phyloP scores from a whole-genome alignment of 192 early-diverging fungal genomes.

The Gamsiella multidivaricata region DNA sequence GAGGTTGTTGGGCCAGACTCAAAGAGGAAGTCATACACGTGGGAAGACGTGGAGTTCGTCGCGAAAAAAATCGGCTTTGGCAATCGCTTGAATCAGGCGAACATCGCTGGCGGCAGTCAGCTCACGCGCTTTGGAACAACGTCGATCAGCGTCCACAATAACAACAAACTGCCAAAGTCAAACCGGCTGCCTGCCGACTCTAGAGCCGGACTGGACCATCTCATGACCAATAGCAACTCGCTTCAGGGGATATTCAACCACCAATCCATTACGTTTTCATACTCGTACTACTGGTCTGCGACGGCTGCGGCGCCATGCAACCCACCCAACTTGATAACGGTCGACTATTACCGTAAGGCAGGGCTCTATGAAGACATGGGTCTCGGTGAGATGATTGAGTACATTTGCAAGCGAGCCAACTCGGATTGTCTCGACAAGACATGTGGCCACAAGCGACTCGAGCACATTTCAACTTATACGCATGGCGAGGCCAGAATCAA shows the following conservation, averaged over 20 bases:
- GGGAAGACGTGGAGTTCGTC: conserved; percentile 44
- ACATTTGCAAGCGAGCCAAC: conserved; percentile 56
- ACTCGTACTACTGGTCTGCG: conserved; percentile 57
- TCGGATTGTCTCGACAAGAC: conserved; percentile 53
- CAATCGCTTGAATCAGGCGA: conserved; percentile 28
- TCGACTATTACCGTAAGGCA: conserved; percentile 64
- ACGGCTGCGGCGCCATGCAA: conserved; percentile 56
- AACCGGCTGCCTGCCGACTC: conserved; percentile 59
- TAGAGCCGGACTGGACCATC: conserved; percentile 59
- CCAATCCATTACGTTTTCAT: conserved; percentile 62
- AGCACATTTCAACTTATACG: conserved; percentile 68
- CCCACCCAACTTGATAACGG: conserved; percentile 56
- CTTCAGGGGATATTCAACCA: conserved; percentile 61
- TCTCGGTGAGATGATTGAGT: conserved; percentile 61
- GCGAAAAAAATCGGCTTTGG: conserved; percentile 40
- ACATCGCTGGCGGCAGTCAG: background rate
- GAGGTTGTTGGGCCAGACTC: conserved; percentile 54
- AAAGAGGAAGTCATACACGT: conserved; percentile 25
- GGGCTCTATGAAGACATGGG: conserved; percentile 55
- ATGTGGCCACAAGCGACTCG: conserved; percentile 59
- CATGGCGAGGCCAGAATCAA: conserved; percentile 64
- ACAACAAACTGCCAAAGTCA: background rate
- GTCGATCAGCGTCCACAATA: background rate
- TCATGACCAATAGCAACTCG: conserved; percentile 66
- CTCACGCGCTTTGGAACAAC: conserved; percentile 14